These are phyloP conservation scores for Gnetum montanum DNA, from an alignment of 75 land plant genomes.

Conservation along the genomic window DNA sequence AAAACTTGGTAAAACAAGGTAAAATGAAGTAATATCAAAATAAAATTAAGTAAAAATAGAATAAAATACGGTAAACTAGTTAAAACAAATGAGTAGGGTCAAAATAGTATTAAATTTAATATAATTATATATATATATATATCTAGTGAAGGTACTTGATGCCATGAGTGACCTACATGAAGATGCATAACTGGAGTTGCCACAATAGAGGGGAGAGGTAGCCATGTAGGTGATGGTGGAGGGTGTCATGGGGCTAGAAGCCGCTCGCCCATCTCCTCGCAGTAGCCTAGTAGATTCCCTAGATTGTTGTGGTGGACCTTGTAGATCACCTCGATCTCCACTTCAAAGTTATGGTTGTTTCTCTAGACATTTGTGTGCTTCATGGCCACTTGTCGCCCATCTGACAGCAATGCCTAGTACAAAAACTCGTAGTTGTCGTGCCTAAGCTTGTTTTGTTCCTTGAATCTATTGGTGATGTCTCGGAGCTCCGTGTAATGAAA, in stretches of 20 bases:
- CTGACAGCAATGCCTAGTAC: constrained; percentile 53
- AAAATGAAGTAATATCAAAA: too few relatives aligned
- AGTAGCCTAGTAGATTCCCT: constrained; percentile 67
- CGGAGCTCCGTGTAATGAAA: constrained; percentile 60
- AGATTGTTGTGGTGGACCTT: constrained; percentile 50
- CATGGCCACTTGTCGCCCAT: constrained; percentile 66
- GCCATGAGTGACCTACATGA: constrained; percentile 45
- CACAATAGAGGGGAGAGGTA: constrained; percentile 38
- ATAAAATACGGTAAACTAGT: too few relatives aligned
- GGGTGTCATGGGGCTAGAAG: constrained; percentile 50
- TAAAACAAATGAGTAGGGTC: too few relatives aligned
- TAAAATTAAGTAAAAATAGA: too few relatives aligned
- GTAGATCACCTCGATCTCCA: constrained; percentile 59
- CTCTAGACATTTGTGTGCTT: constrained; percentile 62
- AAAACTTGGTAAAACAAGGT: too few relatives aligned
- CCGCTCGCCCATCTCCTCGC: constrained; percentile 59
- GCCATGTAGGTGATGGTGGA: constrained; percentile 58
- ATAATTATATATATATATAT: too few relatives aligned
- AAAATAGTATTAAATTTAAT: too few relatives aligned
- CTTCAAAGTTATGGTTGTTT: constrained; percentile 52
- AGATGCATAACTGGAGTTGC: constrained; percentile 33
- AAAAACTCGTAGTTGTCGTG: constrained; percentile 69
- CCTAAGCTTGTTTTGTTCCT: constrained; percentile 64
- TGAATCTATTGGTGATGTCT: constrained; percentile 70
- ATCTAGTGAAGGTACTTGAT: constrained; percentile 58